Base-by-base conservation (phyloP, 352 stramenopile species). In the Plasmopara muralis region DNA sequence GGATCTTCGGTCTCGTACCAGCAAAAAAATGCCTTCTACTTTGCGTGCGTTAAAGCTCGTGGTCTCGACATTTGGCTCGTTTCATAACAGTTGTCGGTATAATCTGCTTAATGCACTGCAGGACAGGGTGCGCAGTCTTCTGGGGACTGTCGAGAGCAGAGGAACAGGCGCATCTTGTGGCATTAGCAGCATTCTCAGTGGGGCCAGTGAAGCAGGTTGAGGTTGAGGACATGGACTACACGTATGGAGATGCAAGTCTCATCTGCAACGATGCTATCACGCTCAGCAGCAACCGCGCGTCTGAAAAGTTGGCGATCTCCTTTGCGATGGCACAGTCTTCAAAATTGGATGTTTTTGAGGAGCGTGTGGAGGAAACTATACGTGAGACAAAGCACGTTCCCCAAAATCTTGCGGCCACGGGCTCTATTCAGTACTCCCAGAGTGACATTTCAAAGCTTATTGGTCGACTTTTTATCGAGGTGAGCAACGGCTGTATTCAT, bases 311-410 rank as follows among this genome's bases (percentile, higher is more conserved):
- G n/a, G 86, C 90, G 9, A 87, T 97, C 25, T 89, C 78, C 31
- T 97, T 95, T 54, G 88, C 91, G 6, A 91, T 97, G 70, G 90
- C 91, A 15, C 91, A 97, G 70, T 96, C 85, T 5, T 81, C 82
- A 16, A 96, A 97, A 53, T 68, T 97, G n/a, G 88, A 95, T 43
- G 86, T 97, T 18, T 97, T 96, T 59, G 91, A 97, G 68, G 83
- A 86, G 47, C 78, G 82, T 15, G 81, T 96, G 44, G 84, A 96
- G 49, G 75, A 93, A 47, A 91, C 77, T 15, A 96, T 94, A 46
- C 80, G 85, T 46, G 62, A 89, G 48, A 93, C 83, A 16, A 89
- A 87, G 56, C 83, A 93, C 53, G 89, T 97, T 43, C 91, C 90
- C 28, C 72, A 95, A 56, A 88, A 87, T 30, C 72, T 97, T 15